These are phyloP conservation scores for Penicillium sp. DNA, from an alignment of 2,329 filamentous ascomycete species.

Conservation along the genomic window DNA sequence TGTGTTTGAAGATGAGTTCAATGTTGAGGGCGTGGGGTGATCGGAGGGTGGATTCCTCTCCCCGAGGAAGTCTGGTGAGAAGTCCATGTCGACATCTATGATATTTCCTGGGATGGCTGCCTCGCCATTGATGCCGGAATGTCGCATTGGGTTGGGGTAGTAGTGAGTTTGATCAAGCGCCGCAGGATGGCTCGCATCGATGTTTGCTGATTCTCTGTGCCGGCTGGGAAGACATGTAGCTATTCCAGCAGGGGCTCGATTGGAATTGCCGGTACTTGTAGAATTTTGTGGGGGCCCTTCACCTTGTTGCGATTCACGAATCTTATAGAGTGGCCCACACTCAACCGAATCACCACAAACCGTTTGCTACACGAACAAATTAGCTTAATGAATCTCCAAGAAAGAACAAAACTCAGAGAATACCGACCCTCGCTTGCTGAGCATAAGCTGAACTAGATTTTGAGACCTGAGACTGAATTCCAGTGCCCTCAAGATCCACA, in stretches of 20 bases:
- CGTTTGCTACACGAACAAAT: conserved; percentile 10
- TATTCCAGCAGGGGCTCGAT: conserved; percentile 3
- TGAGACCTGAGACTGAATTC: conserved; percentile 28
- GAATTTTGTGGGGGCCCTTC: conserved; percentile 1
- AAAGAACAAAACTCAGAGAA: not conserved
- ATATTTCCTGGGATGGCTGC: conserved; percentile 1
- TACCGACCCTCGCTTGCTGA: conserved; percentile 15
- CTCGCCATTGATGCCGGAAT: conserved; percentile 1
- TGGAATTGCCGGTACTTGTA: conserved; percentile 2
- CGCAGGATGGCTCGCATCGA: not conserved
- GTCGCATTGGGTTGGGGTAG: conserved; percentile 7
- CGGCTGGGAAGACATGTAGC: conserved; percentile 29
- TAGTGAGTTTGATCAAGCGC: conserved; percentile 8
- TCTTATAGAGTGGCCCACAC: conserved; percentile 7
- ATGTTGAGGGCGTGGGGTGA: conserved; percentile 37
- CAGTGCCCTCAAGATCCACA: conserved; percentile 73
- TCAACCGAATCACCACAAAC: conserved; percentile 11
- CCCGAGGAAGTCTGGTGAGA: conserved; percentile 31
- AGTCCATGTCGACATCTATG: conserved; percentile 32
- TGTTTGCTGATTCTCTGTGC: conserved; percentile 14
- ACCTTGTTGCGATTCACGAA: conserved; percentile 8
- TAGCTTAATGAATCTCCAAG: not conserved
- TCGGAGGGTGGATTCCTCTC: conserved; percentile 35
- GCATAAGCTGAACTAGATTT: conserved; percentile 7
- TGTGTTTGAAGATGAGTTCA: conserved; percentile 40